Percentiles rank a stretch among this genome's conserved stretches.
These are phyloP conservation scores for Cyanidioschyzon merolae DNA, from an alignment of 23 red algal species.

Conservation along the genomic window DNA sequence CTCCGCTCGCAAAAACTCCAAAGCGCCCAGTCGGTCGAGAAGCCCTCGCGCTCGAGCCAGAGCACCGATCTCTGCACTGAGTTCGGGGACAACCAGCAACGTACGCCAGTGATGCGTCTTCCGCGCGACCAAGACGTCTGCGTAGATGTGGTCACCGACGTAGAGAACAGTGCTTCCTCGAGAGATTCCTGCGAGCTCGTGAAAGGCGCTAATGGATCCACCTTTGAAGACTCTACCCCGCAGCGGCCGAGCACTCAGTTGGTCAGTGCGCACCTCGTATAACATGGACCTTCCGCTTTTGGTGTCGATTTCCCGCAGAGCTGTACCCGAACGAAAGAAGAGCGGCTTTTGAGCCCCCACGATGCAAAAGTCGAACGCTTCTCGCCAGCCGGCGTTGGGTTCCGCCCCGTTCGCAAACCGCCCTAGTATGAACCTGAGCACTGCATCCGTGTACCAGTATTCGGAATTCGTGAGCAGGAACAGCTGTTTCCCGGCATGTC, in stretches of 20 bases:
- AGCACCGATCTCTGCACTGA: conserved; percentile 12
- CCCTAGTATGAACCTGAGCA: conserved; percentile 18
- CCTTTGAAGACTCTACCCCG: conserved; percentile 24
- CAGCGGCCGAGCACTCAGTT: not conserved
- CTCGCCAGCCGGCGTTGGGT: conserved; percentile 8
- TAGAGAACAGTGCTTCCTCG: conserved; percentile 28
- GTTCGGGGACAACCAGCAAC: conserved; percentile 21
- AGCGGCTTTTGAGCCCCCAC: conserved; percentile 19
- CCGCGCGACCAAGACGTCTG: conserved; percentile 22
- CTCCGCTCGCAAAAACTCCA: conserved; percentile 28
- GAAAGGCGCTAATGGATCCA: conserved; percentile 20
- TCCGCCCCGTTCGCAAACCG: not conserved
- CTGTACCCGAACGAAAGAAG: conserved; percentile 25
- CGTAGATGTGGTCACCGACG: conserved; percentile 27
- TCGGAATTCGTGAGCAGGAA: conserved; percentile 30
- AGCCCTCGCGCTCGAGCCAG: conserved; percentile 9
- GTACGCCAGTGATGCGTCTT: conserved; percentile 32
- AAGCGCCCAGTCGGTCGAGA: not conserved
- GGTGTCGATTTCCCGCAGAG: conserved; percentile 20
- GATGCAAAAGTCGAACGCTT: conserved; percentile 26
- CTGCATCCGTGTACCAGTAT: conserved; percentile 30
- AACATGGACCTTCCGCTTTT: conserved; percentile 16
- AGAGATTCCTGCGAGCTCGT: not conserved
- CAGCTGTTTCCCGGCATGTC: conserved; percentile 15
- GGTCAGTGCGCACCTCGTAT: conserved; percentile 8